phyloP scores from a whole-genome alignment of 495 filamentous ascomycete species.

The Neurospora tetraspora region DNA sequence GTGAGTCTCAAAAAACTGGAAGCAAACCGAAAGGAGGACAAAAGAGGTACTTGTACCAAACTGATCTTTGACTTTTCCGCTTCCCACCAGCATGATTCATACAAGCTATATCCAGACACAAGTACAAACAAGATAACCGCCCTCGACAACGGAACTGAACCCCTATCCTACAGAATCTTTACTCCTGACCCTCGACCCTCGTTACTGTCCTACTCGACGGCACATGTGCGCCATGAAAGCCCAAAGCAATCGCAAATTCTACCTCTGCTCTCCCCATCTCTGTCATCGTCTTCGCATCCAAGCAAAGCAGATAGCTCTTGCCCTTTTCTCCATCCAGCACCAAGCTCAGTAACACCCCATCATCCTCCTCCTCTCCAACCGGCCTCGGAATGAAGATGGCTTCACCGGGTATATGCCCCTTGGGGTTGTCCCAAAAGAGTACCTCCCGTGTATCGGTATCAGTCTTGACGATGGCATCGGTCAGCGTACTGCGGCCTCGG shows the following conservation, averaged over 20 bases:
- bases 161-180: neutral
- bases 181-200: neutral
- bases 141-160: neutral
- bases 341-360: slow-evolving; percentile 61
- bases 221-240: slow-evolving; percentile 60
- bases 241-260: slow-evolving; percentile 50
- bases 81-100: neutral
- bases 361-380: slow-evolving; percentile 45
- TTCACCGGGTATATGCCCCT: slow-evolving; percentile 63
- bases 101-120: neutral
- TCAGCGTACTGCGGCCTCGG: slow-evolving; percentile 48
- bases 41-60: neutral
- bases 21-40: neutral
- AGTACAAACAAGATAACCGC: neutral
- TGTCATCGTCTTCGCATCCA: slow-evolving; percentile 54
- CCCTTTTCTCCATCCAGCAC: slow-evolving; percentile 55
- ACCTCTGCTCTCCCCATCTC: slow-evolving; percentile 60
- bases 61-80: neutral
- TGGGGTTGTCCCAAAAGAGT: slow-evolving; percentile 41
- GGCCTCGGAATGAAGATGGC: slow-evolving; percentile 59
- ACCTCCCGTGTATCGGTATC: slow-evolving; percentile 45
- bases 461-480: slow-evolving; percentile 60
- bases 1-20: neutral
- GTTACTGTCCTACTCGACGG: neutral
- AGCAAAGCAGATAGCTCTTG: slow-evolving; percentile 58